Percentiles rank a stretch among this genome's conserved stretches.
phyloP scores from a whole-genome alignment of 345 rosid genomes.

The Syzygium grande region DNA sequence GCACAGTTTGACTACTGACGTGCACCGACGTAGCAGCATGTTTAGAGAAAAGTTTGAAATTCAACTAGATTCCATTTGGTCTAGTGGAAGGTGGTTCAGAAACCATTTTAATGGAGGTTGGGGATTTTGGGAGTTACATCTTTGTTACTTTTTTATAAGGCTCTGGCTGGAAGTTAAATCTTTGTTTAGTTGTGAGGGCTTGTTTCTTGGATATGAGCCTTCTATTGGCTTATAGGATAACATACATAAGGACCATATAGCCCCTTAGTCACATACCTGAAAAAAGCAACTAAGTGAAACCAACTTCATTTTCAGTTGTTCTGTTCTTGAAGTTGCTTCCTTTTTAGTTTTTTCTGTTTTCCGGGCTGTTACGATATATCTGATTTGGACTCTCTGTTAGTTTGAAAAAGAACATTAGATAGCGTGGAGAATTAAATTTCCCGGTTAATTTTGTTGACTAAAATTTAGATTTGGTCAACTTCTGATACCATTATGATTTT shows the following conservation, averaged over 20 bases:
- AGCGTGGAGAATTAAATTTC: neutral
- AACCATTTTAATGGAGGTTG: neutral
- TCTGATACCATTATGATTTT: neutral
- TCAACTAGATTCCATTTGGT: neutral
- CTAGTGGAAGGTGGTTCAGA: neutral
- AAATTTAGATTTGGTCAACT: neutral
- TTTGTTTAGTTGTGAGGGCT: neutral
- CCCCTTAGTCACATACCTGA: neutral
- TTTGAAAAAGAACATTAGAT: neutral
- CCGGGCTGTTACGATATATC: neutral
- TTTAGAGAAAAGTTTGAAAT: neutral
- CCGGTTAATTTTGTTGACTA: neutral
- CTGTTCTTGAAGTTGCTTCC: neutral
- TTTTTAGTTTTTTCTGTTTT: neutral
- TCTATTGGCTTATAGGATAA: neutral
- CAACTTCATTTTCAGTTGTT: neutral
- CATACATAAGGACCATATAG: neutral
- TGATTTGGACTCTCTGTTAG: neutral
- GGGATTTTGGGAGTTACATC: neutral
- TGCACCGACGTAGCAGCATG: neutral
- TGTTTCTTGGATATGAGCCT: neutral
- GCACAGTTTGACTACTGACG: neutral
- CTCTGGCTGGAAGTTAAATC: neutral
- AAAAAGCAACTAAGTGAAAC: neutral
- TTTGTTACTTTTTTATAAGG: neutral